Evolutionary conservation across 805 yeast genomes (phyloP).

Genomic region (Wickerhamiella alocasiicola): DNA sequence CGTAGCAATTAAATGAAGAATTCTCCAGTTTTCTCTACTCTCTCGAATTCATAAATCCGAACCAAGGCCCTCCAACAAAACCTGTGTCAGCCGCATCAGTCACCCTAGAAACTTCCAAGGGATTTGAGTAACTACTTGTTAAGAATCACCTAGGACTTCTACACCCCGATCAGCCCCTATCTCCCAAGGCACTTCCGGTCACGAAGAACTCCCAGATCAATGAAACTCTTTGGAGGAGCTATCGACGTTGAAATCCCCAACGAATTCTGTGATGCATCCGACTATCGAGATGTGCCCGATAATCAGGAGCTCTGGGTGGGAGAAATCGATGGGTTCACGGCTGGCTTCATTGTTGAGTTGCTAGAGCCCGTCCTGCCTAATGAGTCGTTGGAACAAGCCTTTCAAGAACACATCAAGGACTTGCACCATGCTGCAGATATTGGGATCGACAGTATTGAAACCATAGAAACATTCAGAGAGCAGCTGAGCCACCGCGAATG

Average conservation of each 20-base stretch:
- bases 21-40: no score
- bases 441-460: background rate
- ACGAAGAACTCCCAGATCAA: no score
- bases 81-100: no score
- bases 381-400: slow-evolving; percentile 15
- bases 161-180: no score
- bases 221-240: slow-evolving; percentile 71
- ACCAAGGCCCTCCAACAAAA: no score
- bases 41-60: no score
- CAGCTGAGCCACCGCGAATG: no score
- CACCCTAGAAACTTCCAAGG: no score
- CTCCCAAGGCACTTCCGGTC: no score
- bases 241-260: slow-evolving; percentile 46
- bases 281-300: slow-evolving; percentile 75
- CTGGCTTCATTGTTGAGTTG: slow-evolving; percentile 31
- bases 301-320: slow-evolving; percentile 81
- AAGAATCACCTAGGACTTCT: no score
- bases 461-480: background rate
- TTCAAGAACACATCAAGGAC: slow-evolving; percentile 19
- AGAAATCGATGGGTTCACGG: slow-evolving; percentile 24
- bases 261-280: slow-evolving; percentile 62
- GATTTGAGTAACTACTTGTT: no score
- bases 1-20: no score
- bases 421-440: slow-evolving; percentile 16
- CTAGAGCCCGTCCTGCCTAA: slow-evolving; percentile 27